A percentile compares a stretch with the other conserved stretches of the same genome.
Evolutionary conservation across 176 grass and related monocot species (phyloP).

Genomic region (Thalia dealbata): DNA sequence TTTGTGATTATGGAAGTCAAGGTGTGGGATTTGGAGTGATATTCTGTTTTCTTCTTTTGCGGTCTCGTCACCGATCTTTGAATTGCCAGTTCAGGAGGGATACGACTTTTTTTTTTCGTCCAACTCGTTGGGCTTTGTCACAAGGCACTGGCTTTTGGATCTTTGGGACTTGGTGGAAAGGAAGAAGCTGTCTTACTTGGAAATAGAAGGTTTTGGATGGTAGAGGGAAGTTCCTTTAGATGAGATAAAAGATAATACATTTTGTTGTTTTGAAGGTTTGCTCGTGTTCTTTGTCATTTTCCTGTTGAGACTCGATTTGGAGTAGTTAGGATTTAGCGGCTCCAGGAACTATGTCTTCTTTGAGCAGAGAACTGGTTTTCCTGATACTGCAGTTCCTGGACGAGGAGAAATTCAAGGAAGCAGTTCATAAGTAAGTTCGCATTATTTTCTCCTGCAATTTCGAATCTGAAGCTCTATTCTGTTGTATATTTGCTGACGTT

Average conservation of each 20-base stretch:
- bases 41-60: neutral
- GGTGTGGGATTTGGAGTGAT: neutral
- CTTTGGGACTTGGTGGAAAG: neutral
- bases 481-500: neutral
- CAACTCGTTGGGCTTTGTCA: neutral
- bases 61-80: neutral
- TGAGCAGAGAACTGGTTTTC: conserved; percentile 30
- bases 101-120: neutral
- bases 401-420: conserved; percentile 27
- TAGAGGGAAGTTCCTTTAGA: neutral
- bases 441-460: neutral
- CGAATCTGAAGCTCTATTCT: neutral
- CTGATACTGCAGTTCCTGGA: conserved; percentile 28
- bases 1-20: neutral
- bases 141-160: neutral
- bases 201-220: neutral
- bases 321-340: conserved; percentile 12
- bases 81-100: neutral
- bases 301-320: conserved; percentile 2
- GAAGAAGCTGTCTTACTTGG: neutral
- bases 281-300: neutral
- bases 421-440: conserved; percentile 20
- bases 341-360: conserved; percentile 24
- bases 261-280: neutral
- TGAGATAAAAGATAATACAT: neutral